phyloP scores from a whole-genome alignment of 768 basidiomycete genomes.

The Auricularia sp. region DNA sequence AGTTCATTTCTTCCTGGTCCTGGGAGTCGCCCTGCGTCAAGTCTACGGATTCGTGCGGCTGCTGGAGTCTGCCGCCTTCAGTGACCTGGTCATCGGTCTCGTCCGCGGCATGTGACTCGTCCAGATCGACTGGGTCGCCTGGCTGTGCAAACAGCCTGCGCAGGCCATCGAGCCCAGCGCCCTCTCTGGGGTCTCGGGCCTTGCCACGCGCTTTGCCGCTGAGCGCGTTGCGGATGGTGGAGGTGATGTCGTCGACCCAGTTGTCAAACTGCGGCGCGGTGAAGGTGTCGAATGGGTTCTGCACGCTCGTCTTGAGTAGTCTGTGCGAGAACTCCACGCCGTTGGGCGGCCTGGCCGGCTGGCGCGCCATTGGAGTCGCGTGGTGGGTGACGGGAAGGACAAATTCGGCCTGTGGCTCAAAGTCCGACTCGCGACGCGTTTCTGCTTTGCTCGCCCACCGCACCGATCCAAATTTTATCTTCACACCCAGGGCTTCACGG shows the following conservation, averaged over 20 bases:
- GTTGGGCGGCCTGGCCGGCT: neutral
- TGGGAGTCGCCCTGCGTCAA: neutral
- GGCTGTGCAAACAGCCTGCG: too few relatives aligned
- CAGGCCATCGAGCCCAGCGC: constrained; percentile 29
- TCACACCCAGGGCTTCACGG: too few relatives aligned
- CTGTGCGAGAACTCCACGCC: constrained; percentile 1
- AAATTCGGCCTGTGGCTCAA: too few relatives aligned
- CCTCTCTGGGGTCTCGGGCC: constrained; percentile 51
- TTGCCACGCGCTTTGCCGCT: constrained; percentile 50
- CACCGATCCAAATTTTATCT: too few relatives aligned
- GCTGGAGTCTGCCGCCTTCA: too few relatives aligned
- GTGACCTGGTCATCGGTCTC: too few relatives aligned
- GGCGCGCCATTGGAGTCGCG: neutral
- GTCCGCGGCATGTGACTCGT: neutral
- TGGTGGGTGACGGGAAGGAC: too few relatives aligned
- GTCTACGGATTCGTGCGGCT: neutral
- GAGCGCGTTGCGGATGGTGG: constrained; percentile 46
- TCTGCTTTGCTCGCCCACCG: too few relatives aligned
- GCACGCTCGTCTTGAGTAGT: constrained; percentile 38
- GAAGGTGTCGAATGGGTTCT: constrained; percentile 69
- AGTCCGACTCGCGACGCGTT: too few relatives aligned
- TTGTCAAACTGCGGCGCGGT: constrained; percentile 57
- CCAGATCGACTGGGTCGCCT: neutral
- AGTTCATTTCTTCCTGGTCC: neutral
- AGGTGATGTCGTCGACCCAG: constrained; percentile 58